Conservation (phyloP, 345 rosid genomes). For the Eutrema heterophyllum region DNA sequence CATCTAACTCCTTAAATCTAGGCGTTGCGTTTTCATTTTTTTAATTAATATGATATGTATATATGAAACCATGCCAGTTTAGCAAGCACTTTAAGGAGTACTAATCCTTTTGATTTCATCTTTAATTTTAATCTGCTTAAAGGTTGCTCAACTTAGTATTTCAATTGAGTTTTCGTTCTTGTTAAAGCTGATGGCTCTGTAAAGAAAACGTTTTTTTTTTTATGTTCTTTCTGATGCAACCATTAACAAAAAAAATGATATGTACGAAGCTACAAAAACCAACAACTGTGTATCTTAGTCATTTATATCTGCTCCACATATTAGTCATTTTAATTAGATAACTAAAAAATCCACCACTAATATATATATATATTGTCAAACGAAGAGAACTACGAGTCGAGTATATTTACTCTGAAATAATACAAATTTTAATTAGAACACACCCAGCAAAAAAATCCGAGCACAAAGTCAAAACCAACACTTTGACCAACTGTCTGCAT, state of each 20-base stretch:
- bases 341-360: not conserved
- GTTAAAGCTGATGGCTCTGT: not conserved
- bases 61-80: not conserved
- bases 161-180: not conserved
- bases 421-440: slow-evolving; percentile 20
- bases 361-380: not conserved
- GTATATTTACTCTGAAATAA: not conserved
- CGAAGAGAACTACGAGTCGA: slow-evolving; percentile 16
- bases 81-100: not conserved
- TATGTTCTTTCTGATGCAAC: not conserved
- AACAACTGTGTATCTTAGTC: not conserved
- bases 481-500: slow-evolving; percentile 18
- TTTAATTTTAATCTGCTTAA: not conserved
- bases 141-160: not conserved
- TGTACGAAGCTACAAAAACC: not conserved
- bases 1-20: slow-evolving; percentile 6
- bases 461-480: slow-evolving; percentile 33
- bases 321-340: not conserved
- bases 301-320: not conserved
- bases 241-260: not conserved
- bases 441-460: slow-evolving; percentile 30
- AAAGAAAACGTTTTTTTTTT: not conserved
- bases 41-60: not conserved
- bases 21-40: not conserved
- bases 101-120: not conserved